Conservation (phyloP, 1,284 basidiomycete species). For the Leccinum fallax region DNA sequence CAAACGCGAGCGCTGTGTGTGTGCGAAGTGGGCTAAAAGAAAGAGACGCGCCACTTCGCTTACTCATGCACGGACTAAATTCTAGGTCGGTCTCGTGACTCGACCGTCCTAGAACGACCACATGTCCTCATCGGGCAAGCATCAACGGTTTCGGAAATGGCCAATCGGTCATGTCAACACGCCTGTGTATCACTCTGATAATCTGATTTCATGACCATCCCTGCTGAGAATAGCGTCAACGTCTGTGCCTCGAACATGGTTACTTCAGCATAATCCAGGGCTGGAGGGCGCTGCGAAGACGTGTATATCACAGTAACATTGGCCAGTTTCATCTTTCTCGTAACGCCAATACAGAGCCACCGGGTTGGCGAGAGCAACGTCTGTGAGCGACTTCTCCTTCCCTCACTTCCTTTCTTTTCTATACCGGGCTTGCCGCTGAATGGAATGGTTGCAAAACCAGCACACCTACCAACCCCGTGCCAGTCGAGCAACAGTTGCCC, state of each 20-base stretch:
- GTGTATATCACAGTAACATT: background rate
- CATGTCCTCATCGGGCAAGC: background rate
- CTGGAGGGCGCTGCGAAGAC: background rate
- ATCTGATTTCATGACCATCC: background rate
- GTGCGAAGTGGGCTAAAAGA: too few species aligned
- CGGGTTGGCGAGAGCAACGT: slow-evolving; percentile 67
- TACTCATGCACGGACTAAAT: too few species aligned
- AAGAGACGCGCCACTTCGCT: too few species aligned
- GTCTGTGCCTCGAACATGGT: background rate
- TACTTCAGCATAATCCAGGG: background rate
- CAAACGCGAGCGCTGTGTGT: too few species aligned
- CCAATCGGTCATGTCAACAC: background rate
- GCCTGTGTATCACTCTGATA: background rate
- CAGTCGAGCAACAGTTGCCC: slow-evolving; percentile 80
- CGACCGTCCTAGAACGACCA: too few species aligned
- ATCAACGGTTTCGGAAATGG: background rate
- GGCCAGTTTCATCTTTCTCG: background rate
- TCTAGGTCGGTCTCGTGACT: too few species aligned
- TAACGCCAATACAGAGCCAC: slow-evolving; percentile 85
- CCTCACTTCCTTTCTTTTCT: background rate
- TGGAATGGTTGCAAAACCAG: background rate
- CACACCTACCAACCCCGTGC: slow-evolving; percentile 77
- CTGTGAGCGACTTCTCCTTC: slow-evolving; percentile 45
- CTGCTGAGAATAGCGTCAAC: background rate
- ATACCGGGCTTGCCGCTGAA: background rate